A percentile compares a stretch with the other conserved stretches of the same genome.
Evolutionary conservation across 805 yeast genomes (phyloP).

Genomic region (Alloascoidea hylecoeti): DNA sequence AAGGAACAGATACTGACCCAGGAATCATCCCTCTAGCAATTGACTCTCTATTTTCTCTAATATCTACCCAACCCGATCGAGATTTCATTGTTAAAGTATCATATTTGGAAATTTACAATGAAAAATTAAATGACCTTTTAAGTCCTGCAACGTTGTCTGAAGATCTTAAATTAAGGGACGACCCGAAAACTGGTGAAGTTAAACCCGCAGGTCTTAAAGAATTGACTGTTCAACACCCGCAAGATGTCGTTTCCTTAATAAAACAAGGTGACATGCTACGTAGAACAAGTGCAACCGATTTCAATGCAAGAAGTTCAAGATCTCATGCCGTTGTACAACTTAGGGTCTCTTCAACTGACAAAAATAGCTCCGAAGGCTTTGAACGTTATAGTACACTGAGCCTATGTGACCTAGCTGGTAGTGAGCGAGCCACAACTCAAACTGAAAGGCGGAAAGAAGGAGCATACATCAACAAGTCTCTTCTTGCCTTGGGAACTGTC

Average conservation of each 20-base stretch:
- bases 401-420: constrained; percentile 74
- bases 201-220: constrained; percentile 49
- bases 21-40: constrained; percentile 51
- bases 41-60: constrained; percentile 27
- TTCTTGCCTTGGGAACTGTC: constrained; percentile 63
- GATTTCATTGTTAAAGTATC: constrained; percentile 35
- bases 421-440: constrained; percentile 49
- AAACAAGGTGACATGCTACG: constrained; percentile 46
- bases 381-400: constrained; percentile 24
- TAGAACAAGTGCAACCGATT: constrained; percentile 62
- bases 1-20: constrained; percentile 35
- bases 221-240: constrained; percentile 30
- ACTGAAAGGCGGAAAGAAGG: constrained; percentile 68
- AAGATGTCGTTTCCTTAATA: constrained; percentile 38
- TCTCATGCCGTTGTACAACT: constrained; percentile 64
- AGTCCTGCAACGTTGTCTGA: constrained; percentile 16
- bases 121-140: constrained; percentile 49
- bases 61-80: constrained; percentile 11
- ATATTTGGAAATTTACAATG: constrained; percentile 61
- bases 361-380: constrained; percentile 16
- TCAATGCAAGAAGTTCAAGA: constrained; percentile 61
- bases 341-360: constrained; percentile 21
- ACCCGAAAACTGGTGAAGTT: constrained; percentile 43
- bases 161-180: constrained; percentile 58
- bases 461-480: constrained; percentile 60